Conservation (phyloP, 208 protist genomes). For the Naegleria lovaniensis region DNA sequence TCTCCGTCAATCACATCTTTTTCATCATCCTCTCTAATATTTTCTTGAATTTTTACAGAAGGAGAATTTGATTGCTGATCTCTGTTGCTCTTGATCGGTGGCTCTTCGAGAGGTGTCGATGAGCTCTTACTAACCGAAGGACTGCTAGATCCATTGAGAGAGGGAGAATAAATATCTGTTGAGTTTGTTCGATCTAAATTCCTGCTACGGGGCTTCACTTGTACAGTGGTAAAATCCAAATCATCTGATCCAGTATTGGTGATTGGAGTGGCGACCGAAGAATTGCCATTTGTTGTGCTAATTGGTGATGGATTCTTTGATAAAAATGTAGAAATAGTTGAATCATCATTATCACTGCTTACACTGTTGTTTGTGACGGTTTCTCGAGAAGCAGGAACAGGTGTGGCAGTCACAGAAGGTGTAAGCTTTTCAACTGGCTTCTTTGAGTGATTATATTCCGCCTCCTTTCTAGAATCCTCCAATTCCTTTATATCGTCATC, state of each 20-base stretch:
- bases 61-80: background rate
- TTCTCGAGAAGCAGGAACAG: too few relatives aligned
- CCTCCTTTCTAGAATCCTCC: background rate
- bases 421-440: background rate
- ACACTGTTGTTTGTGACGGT: background rate
- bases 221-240: background rate
- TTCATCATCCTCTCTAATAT: background rate
- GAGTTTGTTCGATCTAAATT: background rate
- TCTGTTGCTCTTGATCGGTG: background rate
- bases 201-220: background rate
- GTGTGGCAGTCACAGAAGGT: too few relatives aligned
- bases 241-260: background rate
- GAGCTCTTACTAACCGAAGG: background rate
- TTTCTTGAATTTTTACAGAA: background rate
- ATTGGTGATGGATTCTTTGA: too few relatives aligned
- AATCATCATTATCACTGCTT: background rate
- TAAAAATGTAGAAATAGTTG: background rate
- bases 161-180: too few relatives aligned
- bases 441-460: background rate
- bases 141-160: background rate
- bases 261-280: background rate
- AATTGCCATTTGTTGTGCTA: too few relatives aligned
- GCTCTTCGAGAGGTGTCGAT: background rate
- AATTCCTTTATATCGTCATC: background rate
- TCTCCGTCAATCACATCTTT: background rate